Percentiles rank a stretch among this genome's conserved stretches.
phyloP scores from a whole-genome alignment of 441 rosid genomes.

The Mallotus japonicus region DNA sequence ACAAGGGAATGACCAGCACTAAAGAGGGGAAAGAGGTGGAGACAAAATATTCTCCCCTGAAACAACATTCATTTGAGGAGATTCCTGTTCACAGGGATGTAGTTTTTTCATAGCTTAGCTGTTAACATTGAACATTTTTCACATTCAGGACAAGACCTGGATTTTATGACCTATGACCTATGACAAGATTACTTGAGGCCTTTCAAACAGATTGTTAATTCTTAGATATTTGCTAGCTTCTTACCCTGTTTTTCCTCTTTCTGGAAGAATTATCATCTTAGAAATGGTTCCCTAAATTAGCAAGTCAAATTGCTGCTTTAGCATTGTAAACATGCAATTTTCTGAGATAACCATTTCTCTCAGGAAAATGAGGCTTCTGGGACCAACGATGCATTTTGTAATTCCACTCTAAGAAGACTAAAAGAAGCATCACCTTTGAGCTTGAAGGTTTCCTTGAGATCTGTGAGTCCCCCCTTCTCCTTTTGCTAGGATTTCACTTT shows the following conservation, averaged over 20 bases:
- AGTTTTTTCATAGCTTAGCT: neutral
- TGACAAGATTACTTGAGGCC: neutral
- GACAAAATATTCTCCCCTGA: neutral
- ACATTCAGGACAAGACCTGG: neutral
- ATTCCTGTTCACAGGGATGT: neutral
- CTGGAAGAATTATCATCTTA: neutral
- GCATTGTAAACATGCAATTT: neutral
- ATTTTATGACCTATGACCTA: neutral
- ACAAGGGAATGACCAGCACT: neutral
- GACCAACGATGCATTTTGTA: slow-evolving; percentile 71
- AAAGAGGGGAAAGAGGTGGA: neutral
- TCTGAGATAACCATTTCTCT: slow-evolving; percentile 21
- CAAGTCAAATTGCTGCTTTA: neutral
- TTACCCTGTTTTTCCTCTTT: neutral
- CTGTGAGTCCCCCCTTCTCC: slow-evolving; percentile 50
- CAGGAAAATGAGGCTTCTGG: slow-evolving; percentile 63
- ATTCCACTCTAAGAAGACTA: slow-evolving; percentile 56
- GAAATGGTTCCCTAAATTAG: neutral
- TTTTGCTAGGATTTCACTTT: neutral
- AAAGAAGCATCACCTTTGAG: slow-evolving; percentile 81
- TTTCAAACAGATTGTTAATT: neutral
- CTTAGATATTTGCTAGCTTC: neutral
- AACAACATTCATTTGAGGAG: neutral
- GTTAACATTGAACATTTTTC: neutral
- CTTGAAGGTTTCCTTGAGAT: slow-evolving; percentile 85